Evolutionary conservation across 331 rosid genomes (phyloP).

Genomic region (Rhamnella rubrinervis): DNA sequence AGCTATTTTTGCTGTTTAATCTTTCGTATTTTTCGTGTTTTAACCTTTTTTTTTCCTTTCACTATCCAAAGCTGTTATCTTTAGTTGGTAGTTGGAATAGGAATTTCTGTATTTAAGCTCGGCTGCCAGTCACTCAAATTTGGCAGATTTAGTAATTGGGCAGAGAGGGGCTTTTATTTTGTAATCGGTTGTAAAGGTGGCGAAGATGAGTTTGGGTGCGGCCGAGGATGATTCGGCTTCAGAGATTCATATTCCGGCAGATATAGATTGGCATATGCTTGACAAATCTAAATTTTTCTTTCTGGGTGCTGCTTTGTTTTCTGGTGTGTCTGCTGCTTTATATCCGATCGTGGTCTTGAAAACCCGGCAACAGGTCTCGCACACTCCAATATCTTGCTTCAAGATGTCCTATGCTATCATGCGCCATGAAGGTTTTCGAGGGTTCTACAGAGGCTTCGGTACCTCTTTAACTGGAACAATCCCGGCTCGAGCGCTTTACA

Average conservation of each 20-base stretch:
- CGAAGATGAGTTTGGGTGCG: conserved; percentile 76
- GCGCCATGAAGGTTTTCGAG: conserved; percentile 74
- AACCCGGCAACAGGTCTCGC: conserved; percentile 81
- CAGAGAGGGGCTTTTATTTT: conserved; percentile 13
- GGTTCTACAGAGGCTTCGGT: conserved; percentile 91
- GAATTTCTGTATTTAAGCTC: background rate
- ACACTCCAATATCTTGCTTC: conserved; percentile 55
- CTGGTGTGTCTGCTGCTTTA: conserved; percentile 78
- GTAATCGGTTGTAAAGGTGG: conserved; percentile 41
- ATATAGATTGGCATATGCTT: conserved; percentile 96
- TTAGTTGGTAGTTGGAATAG: background rate
- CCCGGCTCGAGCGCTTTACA: conserved; percentile 96
- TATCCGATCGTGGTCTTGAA: conserved; percentile 85
- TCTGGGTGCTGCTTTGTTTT: conserved; percentile 91
- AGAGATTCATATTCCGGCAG: conserved; percentile 78
- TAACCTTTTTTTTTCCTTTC: background rate
- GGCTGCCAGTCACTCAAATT: background rate
- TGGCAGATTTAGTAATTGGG: conserved; percentile 5
- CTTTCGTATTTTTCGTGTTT: too few relatives aligned
- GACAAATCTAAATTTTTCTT: conserved; percentile 92
- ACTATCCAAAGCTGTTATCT: background rate
- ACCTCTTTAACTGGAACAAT: conserved; percentile 94
- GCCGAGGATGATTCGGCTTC: conserved; percentile 76
- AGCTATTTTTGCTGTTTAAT: too few relatives aligned
- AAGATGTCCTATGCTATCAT: conserved; percentile 62